A percentile compares a stretch with the other conserved stretches of the same genome.
Conservation (phyloP, 2,329 filamentous ascomycete species). For the Calonectria hawksworthii region DNA sequence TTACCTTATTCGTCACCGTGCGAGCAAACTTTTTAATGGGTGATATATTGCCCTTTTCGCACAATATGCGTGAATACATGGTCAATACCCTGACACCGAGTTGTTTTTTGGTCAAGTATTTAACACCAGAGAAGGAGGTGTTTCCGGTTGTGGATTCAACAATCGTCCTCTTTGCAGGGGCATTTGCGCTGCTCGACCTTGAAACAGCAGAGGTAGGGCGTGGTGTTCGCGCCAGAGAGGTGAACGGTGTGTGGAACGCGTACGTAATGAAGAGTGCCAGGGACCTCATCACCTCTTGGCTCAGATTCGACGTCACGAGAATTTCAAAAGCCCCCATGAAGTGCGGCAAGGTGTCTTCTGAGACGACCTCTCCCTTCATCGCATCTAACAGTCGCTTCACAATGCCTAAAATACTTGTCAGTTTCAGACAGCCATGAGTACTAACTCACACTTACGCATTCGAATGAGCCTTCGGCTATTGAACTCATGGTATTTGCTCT, state of each 20-base stretch:
- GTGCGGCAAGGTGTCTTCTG: conserved; percentile 77
- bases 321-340: conserved; percentile 86
- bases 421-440: not conserved
- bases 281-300: conserved; percentile 86
- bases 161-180: conserved; percentile 53
- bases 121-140: conserved; percentile 49
- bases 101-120: conserved; percentile 73
- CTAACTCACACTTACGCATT: conserved; percentile 78
- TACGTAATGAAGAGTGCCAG: conserved; percentile 95
- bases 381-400: conserved; percentile 92
- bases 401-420: conserved; percentile 71
- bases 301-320: conserved; percentile 84
- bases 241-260: conserved; percentile 76
- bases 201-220: conserved; percentile 57
- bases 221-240: conserved; percentile 66
- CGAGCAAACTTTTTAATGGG: conserved; percentile 90
- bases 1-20: conserved; percentile 94
- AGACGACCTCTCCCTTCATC: conserved; percentile 86
- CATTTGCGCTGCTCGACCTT: conserved; percentile 59
- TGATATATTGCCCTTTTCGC: conserved; percentile 75
- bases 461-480: conserved; percentile 88
- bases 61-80: conserved; percentile 84
- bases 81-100: conserved; percentile 81
- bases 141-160: conserved; percentile 50
- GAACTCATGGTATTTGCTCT: conserved; percentile 92